Evolutionary conservation across 2,329 filamentous ascomycete genomes (phyloP).

Genomic region (Fusarium falciforme): DNA sequence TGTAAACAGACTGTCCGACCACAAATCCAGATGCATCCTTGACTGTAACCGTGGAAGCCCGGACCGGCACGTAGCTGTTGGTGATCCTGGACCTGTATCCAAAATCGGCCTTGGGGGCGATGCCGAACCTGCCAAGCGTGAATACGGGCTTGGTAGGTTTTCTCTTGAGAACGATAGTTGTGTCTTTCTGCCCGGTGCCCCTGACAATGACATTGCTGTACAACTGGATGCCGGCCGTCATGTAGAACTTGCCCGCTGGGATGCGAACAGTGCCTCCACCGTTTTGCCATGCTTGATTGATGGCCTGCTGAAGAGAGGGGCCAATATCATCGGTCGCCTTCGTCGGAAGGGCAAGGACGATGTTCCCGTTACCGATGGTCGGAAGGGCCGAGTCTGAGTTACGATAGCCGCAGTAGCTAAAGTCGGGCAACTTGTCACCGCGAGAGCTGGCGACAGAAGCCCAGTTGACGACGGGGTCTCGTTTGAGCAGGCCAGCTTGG

Average conservation of each 20-base stretch:
- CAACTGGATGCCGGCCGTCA: conserved; percentile 8
- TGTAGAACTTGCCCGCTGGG: conserved; percentile 1
- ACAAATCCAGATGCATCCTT: not conserved
- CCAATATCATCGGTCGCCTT: conserved; percentile 5
- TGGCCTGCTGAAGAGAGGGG: conserved; percentile 9
- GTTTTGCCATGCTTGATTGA: not conserved
- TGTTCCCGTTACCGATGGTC: not conserved
- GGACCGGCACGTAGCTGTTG: conserved; percentile 10
- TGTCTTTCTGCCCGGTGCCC: not conserved
- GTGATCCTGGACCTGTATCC: conserved; percentile 8
- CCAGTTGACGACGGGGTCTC: conserved; percentile 5
- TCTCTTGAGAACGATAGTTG: not conserved
- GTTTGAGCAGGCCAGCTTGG: not conserved
- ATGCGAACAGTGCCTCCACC: conserved; percentile 22
- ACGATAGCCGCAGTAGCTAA: conserved; percentile 23
- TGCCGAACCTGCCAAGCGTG: conserved; percentile 5
- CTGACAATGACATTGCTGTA: not conserved
- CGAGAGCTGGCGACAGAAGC: not conserved
- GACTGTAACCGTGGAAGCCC: not conserved
- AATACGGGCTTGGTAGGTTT: conserved; percentile 4
- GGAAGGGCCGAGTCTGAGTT: conserved; percentile 8
- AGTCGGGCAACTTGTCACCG: conserved; percentile 23
- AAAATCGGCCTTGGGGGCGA: not conserved
- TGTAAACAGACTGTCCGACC: conserved; percentile 8
- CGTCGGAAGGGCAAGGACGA: not conserved